phyloP scores from a whole-genome alignment of 345 rosid species.

The Aquilaria sinensis region DNA sequence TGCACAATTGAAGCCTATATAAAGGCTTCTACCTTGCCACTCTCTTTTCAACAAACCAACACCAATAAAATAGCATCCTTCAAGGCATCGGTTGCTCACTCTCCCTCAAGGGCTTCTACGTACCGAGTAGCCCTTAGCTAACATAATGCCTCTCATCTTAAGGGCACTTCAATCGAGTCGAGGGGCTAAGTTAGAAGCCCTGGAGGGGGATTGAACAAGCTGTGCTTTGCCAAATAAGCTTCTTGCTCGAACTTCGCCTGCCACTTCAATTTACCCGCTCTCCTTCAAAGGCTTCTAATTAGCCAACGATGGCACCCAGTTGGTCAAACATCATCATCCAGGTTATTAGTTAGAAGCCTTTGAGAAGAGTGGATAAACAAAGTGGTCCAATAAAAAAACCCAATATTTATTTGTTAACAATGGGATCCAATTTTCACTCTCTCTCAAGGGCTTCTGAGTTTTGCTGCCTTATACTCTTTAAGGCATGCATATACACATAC shows the following conservation, averaged over 20 bases:
- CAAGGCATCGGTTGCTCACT: conserved; percentile 28
- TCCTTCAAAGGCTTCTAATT: conserved; percentile 27
- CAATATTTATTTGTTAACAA: background rate
- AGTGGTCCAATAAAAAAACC: too few species aligned
- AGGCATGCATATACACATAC: too few species aligned
- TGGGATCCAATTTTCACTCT: conserved; percentile 24
- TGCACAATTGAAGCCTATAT: conserved; percentile 13
- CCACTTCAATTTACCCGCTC: conserved; percentile 9
- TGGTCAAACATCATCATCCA: too few species aligned
- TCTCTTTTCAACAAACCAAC: background rate
- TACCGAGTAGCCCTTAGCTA: background rate
- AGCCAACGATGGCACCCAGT: background rate
- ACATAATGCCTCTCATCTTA: too few species aligned
- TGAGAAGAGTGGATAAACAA: conserved; percentile 18
- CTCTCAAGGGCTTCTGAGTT: conserved; percentile 33
- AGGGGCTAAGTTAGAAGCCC: conserved; percentile 22
- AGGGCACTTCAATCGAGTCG: background rate
- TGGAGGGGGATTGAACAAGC: conserved; percentile 33
- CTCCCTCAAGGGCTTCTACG: conserved; percentile 34
- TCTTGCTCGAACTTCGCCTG: too few species aligned
- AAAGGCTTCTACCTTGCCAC: conserved; percentile 6
- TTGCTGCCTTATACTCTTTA: background rate
- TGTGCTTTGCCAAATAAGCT: conserved; percentile 16
- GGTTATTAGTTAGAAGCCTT: conserved; percentile 2
- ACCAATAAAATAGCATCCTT: background rate